phyloP scores from a whole-genome alignment of 2,329 filamentous ascomycete species.

The Apiospora kogelbergensis region DNA sequence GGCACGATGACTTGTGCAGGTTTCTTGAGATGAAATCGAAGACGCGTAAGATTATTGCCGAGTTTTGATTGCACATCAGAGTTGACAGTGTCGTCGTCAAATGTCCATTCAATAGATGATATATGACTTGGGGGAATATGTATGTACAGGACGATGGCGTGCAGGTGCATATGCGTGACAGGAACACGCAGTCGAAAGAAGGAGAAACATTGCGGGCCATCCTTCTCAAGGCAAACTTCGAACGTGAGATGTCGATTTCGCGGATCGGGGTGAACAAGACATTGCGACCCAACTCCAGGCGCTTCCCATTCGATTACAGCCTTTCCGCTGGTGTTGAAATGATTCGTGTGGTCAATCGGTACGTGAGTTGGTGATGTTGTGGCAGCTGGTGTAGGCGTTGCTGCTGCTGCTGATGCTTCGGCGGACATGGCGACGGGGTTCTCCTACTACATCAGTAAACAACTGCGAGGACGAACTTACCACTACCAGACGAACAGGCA shows the following conservation, averaged over 20 bases:
- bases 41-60: slow-evolving; percentile 3
- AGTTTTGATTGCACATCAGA: slow-evolving; percentile 7
- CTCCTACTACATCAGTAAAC: slow-evolving; percentile 9
- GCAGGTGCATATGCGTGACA: slow-evolving; percentile 11
- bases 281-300: neutral
- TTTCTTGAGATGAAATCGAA: slow-evolving; percentile 10
- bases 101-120: slow-evolving; percentile 8
- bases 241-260: slow-evolving; percentile 10
- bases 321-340: slow-evolving; percentile 10
- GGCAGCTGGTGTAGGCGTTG: neutral
- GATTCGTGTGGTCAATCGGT: neutral
- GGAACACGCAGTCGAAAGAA: slow-evolving; percentile 14
- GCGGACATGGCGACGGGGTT: neutral
- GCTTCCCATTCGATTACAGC: slow-evolving; percentile 9
- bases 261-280: slow-evolving; percentile 12
- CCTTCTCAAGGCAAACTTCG: slow-evolving; percentile 10
- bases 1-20: slow-evolving; percentile 12
- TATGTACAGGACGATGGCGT: slow-evolving; percentile 13
- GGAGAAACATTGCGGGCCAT: neutral
- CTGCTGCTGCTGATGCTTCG: neutral
- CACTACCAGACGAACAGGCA: neutral
- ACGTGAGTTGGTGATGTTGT: neutral
- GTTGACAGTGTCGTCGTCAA: neutral
- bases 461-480: neutral
- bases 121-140: slow-evolving; percentile 14